These are phyloP conservation scores for Boletellus deceptivus DNA, from an alignment of 1,284 basidiomycete species.

Conservation along the genomic window DNA sequence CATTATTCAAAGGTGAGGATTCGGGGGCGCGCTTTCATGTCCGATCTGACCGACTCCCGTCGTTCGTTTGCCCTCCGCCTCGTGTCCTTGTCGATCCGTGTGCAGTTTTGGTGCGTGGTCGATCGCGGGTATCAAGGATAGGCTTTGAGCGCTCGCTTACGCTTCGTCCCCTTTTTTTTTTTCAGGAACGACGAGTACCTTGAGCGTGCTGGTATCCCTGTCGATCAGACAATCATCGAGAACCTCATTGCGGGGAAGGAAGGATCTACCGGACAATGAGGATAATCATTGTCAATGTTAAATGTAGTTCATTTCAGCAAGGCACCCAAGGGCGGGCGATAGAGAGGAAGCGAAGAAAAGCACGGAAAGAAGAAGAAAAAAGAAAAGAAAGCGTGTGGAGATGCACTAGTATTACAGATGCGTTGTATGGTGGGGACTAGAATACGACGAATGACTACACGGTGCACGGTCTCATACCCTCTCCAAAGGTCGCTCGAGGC, in stretches of 20 bases:
- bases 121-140: background rate
- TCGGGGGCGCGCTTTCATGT: background rate
- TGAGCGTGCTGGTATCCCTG: constrained; percentile 54
- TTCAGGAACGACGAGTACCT: constrained; percentile 75
- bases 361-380: background rate
- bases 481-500: too few species aligned
- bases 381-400: constrained; percentile 9
- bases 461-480: too few species aligned
- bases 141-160: too few species aligned
- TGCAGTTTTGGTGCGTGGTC: constrained; percentile 41
- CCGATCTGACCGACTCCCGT: too few species aligned
- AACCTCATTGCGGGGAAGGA: constrained; percentile 39
- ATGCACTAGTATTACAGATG: constrained; percentile 32
- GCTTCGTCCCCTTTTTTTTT: background rate
- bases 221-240: constrained; percentile 54
- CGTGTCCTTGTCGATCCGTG: background rate
- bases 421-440: background rate
- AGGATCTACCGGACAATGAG: background rate
- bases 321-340: too few species aligned
- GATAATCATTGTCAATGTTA: too few species aligned
- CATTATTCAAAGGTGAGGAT: constrained; percentile 82
- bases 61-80: too few species aligned
- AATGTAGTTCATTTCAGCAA: too few species aligned
- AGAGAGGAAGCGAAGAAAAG: constrained; percentile 1
- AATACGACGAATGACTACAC: too few species aligned